Conservation (phyloP, 2,329 filamentous ascomycete species). For the Hymenoscyphus occultus region DNA sequence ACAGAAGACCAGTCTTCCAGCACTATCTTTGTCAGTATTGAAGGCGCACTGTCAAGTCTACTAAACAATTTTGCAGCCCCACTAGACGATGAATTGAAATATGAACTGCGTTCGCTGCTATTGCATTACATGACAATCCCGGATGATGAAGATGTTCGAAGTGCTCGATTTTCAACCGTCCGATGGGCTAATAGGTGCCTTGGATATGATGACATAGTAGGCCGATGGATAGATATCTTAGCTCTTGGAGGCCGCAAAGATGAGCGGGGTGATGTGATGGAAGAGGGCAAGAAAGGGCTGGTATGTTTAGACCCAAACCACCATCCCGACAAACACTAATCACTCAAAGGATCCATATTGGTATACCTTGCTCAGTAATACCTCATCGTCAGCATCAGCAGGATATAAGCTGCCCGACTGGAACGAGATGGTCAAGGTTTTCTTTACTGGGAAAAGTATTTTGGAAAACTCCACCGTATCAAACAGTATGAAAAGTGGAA, state of each 20-base stretch:
- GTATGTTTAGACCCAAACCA: conserved; percentile 57
- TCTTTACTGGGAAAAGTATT: conserved; percentile 44
- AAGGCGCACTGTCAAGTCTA: conserved; percentile 80
- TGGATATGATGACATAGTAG: conserved; percentile 72
- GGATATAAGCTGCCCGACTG: conserved; percentile 47
- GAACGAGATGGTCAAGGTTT: conserved; percentile 48
- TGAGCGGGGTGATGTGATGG: conserved; percentile 77
- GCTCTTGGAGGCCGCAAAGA: conserved; percentile 65
- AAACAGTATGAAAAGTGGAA: conserved; percentile 37
- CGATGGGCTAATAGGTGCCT: conserved; percentile 90
- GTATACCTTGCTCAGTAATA: conserved; percentile 60
- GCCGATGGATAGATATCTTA: conserved; percentile 84
- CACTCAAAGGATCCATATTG: conserved; percentile 54
- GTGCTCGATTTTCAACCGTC: conserved; percentile 76
- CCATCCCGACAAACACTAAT: conserved; percentile 8
- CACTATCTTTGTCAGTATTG: conserved; percentile 78
- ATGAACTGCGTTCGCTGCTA: conserved; percentile 49
- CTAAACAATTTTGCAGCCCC: conserved; percentile 51
- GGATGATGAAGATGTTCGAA: conserved; percentile 57
- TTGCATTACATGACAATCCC: conserved; percentile 63
- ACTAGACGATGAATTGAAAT: conserved; percentile 38
- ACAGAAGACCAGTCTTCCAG: conserved; percentile 73
- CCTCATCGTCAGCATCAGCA: conserved; percentile 42
- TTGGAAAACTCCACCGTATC: conserved; percentile 33
- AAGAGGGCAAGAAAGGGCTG: conserved; percentile 85